Base-by-base conservation (phyloP, 2,329 filamentous ascomycete genomes). In the Fusarium sp. region DNA sequence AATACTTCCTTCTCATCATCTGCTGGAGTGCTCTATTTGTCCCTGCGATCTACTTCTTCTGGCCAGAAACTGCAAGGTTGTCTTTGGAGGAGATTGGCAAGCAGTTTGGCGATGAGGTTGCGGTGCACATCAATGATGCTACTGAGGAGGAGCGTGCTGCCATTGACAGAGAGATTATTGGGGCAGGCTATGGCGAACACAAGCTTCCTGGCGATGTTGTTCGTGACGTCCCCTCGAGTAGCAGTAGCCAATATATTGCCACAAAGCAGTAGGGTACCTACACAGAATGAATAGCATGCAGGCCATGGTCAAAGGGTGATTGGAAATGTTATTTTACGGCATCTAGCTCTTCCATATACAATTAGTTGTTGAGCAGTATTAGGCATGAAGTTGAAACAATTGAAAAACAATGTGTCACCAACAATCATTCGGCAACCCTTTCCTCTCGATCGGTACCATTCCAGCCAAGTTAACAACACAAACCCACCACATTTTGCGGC, bases 1-100 rank as follows among this genome's bases (percentile, higher is more conserved):
- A 83, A 70, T 85, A 82, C 68, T 84, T 83, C 59, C 76, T 84
- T 1, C 78, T 84, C 25, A 79, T 84, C 32, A 82, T 84, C 27
- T 75, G 74, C 49, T 83, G 81, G 80, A 82, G 68, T 20, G 62
- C 71, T n/a, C 17, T 73, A 0, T 77, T 75, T 43, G 68, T 76
- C 1, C 76, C 76, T 0, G 67, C 75, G 11, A 75, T 77, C 15
- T 78, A 77, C 40, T 72, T 76, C 13, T 76, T 72, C 65, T 77
- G 75, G 52, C 75, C 75, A 0, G 75, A 78, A 14, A 76, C 76
- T 2, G 73, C 72, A 0, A 58, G 63, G 7, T 43, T 81, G 44
- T 71, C 82, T 78, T 63, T 85, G 73, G 54, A 87, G 76, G 67
- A 78, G 73, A 73, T 80, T 78, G 70, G 71, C 13, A 68, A 71